A percentile compares a stretch with the other conserved stretches of the same genome.
phyloP scores from a whole-genome alignment of 768 basidiomycete genomes.

The Macrolepiota dolichaula region DNA sequence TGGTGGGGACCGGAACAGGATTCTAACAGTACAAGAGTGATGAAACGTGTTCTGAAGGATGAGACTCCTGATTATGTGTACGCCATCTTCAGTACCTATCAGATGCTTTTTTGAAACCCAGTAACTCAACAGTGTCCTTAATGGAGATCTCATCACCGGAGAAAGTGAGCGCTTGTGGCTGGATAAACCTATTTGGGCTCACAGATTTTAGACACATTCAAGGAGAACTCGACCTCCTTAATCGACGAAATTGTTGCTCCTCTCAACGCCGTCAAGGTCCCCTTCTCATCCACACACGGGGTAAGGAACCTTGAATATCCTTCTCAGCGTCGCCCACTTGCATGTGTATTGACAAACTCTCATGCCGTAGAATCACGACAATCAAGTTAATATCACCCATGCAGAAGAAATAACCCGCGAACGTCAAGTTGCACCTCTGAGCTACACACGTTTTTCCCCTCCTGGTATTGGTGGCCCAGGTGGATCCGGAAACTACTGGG shows the following conservation, averaged over 20 bases:
- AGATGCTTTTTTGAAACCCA: background rate
- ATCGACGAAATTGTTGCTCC: slow-evolving; percentile 65
- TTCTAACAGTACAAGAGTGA: slow-evolving; percentile 54
- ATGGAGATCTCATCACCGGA: slow-evolving; percentile 74
- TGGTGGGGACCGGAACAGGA: slow-evolving; percentile 68
- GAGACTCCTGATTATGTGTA: slow-evolving; percentile 73
- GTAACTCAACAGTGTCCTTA: slow-evolving; percentile 47
- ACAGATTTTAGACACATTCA: slow-evolving; percentile 50
- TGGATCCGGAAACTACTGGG: slow-evolving; percentile 76
- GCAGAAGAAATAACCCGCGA: slow-evolving; percentile 64
- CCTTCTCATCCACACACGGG: slow-evolving; percentile 69
- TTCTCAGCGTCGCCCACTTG: no score
- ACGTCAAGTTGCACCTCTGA: slow-evolving; percentile 48
- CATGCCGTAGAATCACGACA: slow-evolving; percentile 64
- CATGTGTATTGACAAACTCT: background rate
- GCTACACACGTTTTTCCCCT: slow-evolving; percentile 62
- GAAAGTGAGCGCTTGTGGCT: slow-evolving; percentile 41
- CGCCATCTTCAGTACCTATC: slow-evolving; percentile 18
- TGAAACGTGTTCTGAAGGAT: slow-evolving; percentile 49
- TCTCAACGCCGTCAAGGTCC: slow-evolving; percentile 50
- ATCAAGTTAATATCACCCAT: slow-evolving; percentile 70
- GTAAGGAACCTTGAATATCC: no score
- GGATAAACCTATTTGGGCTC: background rate
- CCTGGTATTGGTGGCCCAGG: slow-evolving; percentile 58
- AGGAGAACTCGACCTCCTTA: slow-evolving; percentile 61